These are phyloP conservation scores for Emydomyces testavorans DNA, from an alignment of 2,329 filamentous ascomycete genomes.

Conservation along the genomic window DNA sequence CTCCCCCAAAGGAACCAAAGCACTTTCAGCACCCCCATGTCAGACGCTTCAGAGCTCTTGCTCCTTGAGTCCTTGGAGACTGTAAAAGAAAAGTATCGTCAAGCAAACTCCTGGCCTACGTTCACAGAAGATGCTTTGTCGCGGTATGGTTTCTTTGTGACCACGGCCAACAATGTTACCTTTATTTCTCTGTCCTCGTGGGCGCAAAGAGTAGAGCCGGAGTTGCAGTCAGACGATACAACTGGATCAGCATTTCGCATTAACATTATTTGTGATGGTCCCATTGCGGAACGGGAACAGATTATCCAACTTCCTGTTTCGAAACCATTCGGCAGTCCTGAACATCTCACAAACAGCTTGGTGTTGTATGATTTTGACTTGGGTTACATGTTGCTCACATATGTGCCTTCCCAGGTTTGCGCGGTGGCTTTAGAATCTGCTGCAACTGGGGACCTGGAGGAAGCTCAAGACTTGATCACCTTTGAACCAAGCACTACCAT, in stretches of 20 bases:
- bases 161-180: slow-evolving; percentile 43
- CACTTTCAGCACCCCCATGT: slow-evolving; percentile 32
- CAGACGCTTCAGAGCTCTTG: slow-evolving; percentile 34
- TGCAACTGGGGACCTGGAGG: slow-evolving; percentile 23
- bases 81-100: slow-evolving; percentile 21
- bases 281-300: slow-evolving; percentile 39
- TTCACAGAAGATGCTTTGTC: slow-evolving; percentile 47
- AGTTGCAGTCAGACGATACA: slow-evolving; percentile 42
- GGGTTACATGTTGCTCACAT: slow-evolving; percentile 47
- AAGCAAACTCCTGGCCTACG: slow-evolving; percentile 37
- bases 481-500: slow-evolving; percentile 21
- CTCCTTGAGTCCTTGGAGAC: slow-evolving; percentile 38
- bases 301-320: slow-evolving; percentile 29
- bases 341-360: slow-evolving; percentile 39
- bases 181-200: slow-evolving; percentile 47
- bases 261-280: slow-evolving; percentile 43
- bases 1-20: slow-evolving; percentile 40
- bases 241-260: slow-evolving; percentile 47
- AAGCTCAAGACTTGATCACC: slow-evolving; percentile 20
- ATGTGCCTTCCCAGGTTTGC: slow-evolving; percentile 37
- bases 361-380: slow-evolving; percentile 46
- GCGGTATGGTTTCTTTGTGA: slow-evolving; percentile 49
- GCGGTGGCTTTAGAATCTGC: slow-evolving; percentile 44
- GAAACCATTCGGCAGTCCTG: slow-evolving; percentile 13
- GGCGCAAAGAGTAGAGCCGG: slow-evolving; percentile 46